Percentiles rank a stretch among this genome's conserved stretches.
phyloP scores from a whole-genome alignment of 2,329 filamentous ascomycete genomes.

The Penicillium sp. region DNA sequence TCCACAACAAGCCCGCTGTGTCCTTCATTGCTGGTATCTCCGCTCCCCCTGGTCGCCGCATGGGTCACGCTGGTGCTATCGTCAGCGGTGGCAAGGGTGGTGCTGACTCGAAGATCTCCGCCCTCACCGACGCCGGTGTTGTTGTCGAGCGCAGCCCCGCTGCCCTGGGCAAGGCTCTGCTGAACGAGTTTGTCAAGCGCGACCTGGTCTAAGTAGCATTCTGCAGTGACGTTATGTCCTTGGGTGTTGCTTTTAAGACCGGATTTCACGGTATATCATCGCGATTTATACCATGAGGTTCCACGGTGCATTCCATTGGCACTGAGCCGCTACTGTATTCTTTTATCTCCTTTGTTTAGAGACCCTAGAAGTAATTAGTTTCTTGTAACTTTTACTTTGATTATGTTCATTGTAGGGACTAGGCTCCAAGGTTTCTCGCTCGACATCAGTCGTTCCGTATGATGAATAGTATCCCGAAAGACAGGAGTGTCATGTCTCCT shows the following conservation, averaged over 20 bases:
- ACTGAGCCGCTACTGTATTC: conserved; percentile 25
- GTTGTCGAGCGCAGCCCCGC: conserved; percentile 94
- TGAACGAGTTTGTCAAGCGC: conserved; percentile 90
- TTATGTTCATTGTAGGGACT: conserved; percentile 2
- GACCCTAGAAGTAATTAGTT: conserved; percentile 34
- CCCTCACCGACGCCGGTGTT: conserved; percentile 87
- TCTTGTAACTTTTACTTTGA: conserved; percentile 24
- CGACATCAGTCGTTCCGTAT: too few species aligned
- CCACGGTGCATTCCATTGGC: conserved; percentile 18
- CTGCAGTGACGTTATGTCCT: conserved; percentile 14
- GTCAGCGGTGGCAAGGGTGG: conserved; percentile 96
- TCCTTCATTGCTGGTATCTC: conserved; percentile 98
- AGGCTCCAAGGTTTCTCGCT: too few species aligned
- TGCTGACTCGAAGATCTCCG: conserved; percentile 95
- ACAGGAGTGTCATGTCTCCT: too few species aligned
- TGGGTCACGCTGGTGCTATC: conserved; percentile 98
- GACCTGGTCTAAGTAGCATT: conserved; percentile 70
- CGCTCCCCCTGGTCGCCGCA: conserved; percentile 88
- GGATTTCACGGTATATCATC: conserved; percentile 18
- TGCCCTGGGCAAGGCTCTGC: conserved; percentile 83
- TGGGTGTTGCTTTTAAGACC: conserved; percentile 16
- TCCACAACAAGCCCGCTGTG: conserved; percentile 88
- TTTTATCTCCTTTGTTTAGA: conserved; percentile 33
- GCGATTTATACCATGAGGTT: conserved; percentile 18
- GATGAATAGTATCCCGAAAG: too few species aligned